Evolutionary conservation across 768 basidiomycete genomes (phyloP).

Genomic region (Ephemerocybe angulata): DNA sequence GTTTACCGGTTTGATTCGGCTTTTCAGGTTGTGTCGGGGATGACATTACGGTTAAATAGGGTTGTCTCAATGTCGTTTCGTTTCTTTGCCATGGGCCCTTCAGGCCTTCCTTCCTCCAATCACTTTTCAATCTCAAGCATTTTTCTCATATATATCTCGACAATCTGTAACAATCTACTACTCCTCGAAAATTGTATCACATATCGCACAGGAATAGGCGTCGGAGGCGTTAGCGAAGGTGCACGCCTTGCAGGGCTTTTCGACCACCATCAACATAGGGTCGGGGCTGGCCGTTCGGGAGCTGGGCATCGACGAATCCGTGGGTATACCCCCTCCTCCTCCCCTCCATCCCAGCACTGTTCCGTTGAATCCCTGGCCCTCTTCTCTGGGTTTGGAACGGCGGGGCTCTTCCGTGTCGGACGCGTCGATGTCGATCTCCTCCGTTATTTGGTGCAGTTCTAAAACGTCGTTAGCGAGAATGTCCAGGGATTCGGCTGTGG

Average conservation of each 20-base stretch:
- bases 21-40: conserved; percentile 9
- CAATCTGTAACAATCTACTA: conserved; percentile 19
- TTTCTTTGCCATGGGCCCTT: conserved; percentile 8
- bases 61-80: conserved; percentile 7
- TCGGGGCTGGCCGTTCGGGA: conserved; percentile 22
- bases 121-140: conserved; percentile 10
- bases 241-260: conserved; percentile 51
- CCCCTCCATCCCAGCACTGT: conserved; percentile 67
- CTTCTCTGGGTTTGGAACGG: conserved; percentile 44
- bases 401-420: conserved; percentile 40
- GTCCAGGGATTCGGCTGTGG: conserved; percentile 52
- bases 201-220: conserved; percentile 42
- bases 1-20: conserved; percentile 17
- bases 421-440: conserved; percentile 54
- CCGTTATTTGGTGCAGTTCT: conserved; percentile 61
- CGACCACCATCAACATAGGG: conserved; percentile 12
- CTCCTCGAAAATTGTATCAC: conserved; percentile 40
- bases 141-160: conserved; percentile 12
- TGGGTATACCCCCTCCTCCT: conserved; percentile 15
- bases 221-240: conserved; percentile 53
- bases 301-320: conserved; percentile 21
- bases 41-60: conserved; percentile 17
- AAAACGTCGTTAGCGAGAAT: conserved; percentile 56
- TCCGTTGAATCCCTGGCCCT: conserved; percentile 69
- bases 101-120: conserved; percentile 10